phyloP scores from a whole-genome alignment of 345 rosid species.

The Eucalyptus sp. region DNA sequence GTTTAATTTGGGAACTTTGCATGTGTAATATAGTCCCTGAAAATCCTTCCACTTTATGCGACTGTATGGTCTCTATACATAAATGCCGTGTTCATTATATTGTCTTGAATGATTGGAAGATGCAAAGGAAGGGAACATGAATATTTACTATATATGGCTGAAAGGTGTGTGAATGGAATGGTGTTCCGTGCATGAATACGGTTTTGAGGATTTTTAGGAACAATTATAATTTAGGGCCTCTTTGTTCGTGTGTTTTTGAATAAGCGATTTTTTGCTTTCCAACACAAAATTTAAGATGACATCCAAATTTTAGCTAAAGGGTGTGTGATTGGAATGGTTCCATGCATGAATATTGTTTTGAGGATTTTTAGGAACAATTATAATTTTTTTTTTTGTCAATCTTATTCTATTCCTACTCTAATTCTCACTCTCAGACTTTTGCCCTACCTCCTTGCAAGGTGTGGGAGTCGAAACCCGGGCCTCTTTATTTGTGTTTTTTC shows the following conservation, averaged over 20 bases:
- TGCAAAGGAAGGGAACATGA: background rate
- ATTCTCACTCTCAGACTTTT: too few relatives aligned
- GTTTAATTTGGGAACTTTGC: background rate
- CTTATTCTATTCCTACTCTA: too few relatives aligned
- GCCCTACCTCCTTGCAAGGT: too few relatives aligned
- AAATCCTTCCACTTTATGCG: background rate
- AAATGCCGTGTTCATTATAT: background rate
- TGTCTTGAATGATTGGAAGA: background rate
- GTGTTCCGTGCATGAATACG: background rate
- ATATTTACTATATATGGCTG: background rate
- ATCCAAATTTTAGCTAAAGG: background rate
- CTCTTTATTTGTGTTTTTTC: background rate
- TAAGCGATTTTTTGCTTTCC: background rate
- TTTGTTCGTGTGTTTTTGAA: background rate
- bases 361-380: background rate
- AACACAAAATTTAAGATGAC: background rate
- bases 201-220: background rate
- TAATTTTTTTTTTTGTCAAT: background rate
- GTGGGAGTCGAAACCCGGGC: background rate
- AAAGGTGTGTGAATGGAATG: background rate
- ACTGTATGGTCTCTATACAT: background rate
- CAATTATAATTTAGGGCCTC: background rate
- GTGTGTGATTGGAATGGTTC: background rate
- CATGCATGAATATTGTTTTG: background rate
- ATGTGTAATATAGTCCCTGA: background rate